Conservation (phyloP, 2,329 filamentous ascomycete genomes). For the Fusarium concolor region DNA sequence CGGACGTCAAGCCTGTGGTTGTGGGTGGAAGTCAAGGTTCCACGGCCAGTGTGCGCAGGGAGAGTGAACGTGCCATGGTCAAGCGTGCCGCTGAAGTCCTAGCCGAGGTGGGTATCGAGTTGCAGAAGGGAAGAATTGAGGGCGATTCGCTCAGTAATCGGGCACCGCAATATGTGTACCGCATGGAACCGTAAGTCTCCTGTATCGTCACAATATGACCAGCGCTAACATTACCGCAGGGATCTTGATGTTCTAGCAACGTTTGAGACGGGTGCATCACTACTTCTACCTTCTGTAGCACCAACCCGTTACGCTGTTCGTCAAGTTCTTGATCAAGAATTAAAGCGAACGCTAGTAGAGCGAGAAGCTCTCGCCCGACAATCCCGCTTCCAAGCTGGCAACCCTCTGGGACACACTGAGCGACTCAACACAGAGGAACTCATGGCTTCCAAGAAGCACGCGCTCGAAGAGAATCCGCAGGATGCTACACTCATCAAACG, state of each 20-base stretch:
- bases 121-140: slow-evolving; percentile 85
- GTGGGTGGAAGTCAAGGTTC: slow-evolving; percentile 75
- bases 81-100: slow-evolving; percentile 83
- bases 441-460: slow-evolving; percentile 50
- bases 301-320: slow-evolving; percentile 92
- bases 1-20: slow-evolving; percentile 90
- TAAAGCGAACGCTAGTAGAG: slow-evolving; percentile 76
- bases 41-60: slow-evolving; percentile 87
- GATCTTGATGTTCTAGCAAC: slow-evolving; percentile 81
- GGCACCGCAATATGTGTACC: slow-evolving; percentile 82
- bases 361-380: slow-evolving; percentile 75
- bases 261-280: slow-evolving; percentile 75
- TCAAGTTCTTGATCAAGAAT: slow-evolving; percentile 92
- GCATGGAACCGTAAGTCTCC: slow-evolving; percentile 87
- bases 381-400: slow-evolving; percentile 70
- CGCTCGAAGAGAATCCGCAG: slow-evolving; percentile 49
- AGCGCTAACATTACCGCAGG: slow-evolving; percentile 50
- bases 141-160: slow-evolving; percentile 68
- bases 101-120: slow-evolving; percentile 81
- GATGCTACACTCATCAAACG: slow-evolving; percentile 67
- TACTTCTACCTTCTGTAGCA: slow-evolving; percentile 67
- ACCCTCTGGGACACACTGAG: slow-evolving; percentile 39
- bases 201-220: not conserved
- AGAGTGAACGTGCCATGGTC: slow-evolving; percentile 85
- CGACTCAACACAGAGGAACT: slow-evolving; percentile 53